Evolutionary conservation across 2,329 filamentous ascomycete genomes (phyloP), one percentile per base, ranked within the genome.

Genomic region (Claviceps pazoutovae): DNA sequence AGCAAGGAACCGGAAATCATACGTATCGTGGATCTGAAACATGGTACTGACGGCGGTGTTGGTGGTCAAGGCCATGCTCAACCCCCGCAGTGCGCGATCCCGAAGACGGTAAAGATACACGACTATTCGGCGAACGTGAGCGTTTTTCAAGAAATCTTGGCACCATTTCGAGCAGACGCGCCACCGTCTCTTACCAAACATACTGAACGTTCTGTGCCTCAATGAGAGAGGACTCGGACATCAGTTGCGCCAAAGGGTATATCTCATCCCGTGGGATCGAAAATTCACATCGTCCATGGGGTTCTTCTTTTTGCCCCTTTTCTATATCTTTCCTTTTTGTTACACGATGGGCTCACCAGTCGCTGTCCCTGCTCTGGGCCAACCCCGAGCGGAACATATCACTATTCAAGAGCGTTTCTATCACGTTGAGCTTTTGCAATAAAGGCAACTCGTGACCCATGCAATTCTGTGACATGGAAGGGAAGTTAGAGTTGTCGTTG

Each of bases 1-100:
- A 54, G 45, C 23, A 56, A 50, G 50, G 52, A 49, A 39, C 48
- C 56, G 34, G 56, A 57, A 44, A 56, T 60, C 46, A 55, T 63
- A 13, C 46, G 53, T 21, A 53, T 62, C 13, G 51, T 50, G 34
- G 56, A 59, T 17, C 16, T 17, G 16, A 48, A 49, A 37, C 36
- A 49, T 2, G 39, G 13, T 42, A 19, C 4, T 14, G 30, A 16
- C 13, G 9, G 21, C 23, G 34, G 21, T 30, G 9, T 16, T 14
- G 34, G 14, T 14, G 26, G 23, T 17, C 39, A 39, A 17, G 9
- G 6, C 17, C 16, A 50, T 42, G 16, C 14, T 7, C 23, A 30
- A 14, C 19, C 37, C 11, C 17, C 16, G 4, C 49, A 51, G 16
- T 30, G 30, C 30, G 30, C 8, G 30, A 17, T 46, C 4, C 41